These are phyloP conservation scores for Phytophthora hibernalis DNA, from an alignment of 352 stramenopile genomes.

Conservation along the genomic window DNA sequence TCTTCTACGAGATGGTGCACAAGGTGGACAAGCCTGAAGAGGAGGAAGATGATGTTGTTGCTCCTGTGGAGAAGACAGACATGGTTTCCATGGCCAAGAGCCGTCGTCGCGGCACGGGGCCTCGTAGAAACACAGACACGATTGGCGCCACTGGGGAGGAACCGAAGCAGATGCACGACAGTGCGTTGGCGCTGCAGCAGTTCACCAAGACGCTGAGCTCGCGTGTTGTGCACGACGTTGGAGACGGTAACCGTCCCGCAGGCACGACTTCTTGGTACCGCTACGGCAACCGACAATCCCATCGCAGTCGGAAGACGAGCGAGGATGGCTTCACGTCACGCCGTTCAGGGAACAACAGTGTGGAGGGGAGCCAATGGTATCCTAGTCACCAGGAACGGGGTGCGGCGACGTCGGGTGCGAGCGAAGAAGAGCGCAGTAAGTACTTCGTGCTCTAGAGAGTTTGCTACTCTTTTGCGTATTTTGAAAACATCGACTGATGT, in stretches of 20 bases:
- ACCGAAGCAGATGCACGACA: constrained; percentile 59
- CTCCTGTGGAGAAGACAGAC: constrained; percentile 28
- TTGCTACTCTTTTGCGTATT: too few relatives aligned
- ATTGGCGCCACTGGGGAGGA: constrained; percentile 55
- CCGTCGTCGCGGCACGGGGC: constrained; percentile 28
- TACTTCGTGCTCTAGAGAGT: constrained; percentile 84
- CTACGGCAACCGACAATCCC: constrained; percentile 77
- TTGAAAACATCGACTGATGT: too few relatives aligned
- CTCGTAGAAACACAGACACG: constrained; percentile 54
- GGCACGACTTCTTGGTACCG: constrained; percentile 75
- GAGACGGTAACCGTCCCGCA: constrained; percentile 46
- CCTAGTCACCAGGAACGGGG: constrained; percentile 45
- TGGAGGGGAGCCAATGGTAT: constrained; percentile 56
- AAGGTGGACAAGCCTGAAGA: constrained; percentile 68
- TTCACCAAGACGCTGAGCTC: constrained; percentile 86
- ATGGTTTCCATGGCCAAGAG: constrained; percentile 45
- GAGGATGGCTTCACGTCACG: constrained; percentile 55
- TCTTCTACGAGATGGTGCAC: constrained; percentile 90
- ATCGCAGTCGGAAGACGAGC: constrained; percentile 69
- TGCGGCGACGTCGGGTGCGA: constrained; percentile 49
- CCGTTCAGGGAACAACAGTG: constrained; percentile 75
- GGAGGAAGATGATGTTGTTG: constrained; percentile 40
- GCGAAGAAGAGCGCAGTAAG: constrained; percentile 81
- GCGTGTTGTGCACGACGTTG: constrained; percentile 67
- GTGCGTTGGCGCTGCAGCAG: constrained; percentile 78